Evolutionary conservation across 306 rosid genomes (phyloP).

Genomic region (Vigna hirtella): DNA sequence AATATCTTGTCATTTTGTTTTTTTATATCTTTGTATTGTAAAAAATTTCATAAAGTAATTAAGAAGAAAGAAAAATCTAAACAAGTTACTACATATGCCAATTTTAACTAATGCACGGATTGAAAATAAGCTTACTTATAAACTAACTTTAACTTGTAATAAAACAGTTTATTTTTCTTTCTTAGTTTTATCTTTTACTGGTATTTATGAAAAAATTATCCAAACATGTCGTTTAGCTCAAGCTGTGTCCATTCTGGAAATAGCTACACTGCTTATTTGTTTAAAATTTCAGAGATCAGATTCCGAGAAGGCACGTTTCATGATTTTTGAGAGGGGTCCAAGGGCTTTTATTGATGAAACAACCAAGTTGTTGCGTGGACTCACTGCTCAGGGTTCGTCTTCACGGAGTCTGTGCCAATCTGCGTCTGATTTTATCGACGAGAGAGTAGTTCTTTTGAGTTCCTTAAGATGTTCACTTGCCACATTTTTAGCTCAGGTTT

Average conservation of each 20-base stretch:
- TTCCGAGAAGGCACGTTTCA: constrained; percentile 75
- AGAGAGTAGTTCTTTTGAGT: constrained; percentile 68
- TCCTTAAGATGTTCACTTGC: constrained; percentile 74
- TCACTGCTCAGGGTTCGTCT: constrained; percentile 58
- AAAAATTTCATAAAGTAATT: too few relatives aligned
- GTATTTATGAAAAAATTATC: neutral
- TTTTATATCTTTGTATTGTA: neutral
- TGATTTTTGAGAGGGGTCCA: constrained; percentile 94
- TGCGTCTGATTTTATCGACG: constrained; percentile 71
- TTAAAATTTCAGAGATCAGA: constrained; percentile 68
- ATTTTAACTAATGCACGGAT: neutral
- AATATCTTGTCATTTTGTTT: neutral
- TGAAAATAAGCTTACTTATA: neutral
- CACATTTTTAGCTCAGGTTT: constrained; percentile 87
- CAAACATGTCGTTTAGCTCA: neutral
- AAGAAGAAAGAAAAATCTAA: too few relatives aligned
- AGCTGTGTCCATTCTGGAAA: neutral
- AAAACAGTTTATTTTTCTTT: neutral
- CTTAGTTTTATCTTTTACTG: neutral
- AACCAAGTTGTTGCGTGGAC: constrained; percentile 58
- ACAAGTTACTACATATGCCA: neutral
- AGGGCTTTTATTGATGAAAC: constrained; percentile 73
- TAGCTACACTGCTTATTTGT: neutral
- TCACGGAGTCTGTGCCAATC: constrained; percentile 55
- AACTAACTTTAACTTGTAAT: neutral